A percentile compares a stretch with the other conserved stretches of the same genome.
Evolutionary conservation across 2,329 filamentous ascomycete species (phyloP).

Genomic region (Helotiales sp.): DNA sequence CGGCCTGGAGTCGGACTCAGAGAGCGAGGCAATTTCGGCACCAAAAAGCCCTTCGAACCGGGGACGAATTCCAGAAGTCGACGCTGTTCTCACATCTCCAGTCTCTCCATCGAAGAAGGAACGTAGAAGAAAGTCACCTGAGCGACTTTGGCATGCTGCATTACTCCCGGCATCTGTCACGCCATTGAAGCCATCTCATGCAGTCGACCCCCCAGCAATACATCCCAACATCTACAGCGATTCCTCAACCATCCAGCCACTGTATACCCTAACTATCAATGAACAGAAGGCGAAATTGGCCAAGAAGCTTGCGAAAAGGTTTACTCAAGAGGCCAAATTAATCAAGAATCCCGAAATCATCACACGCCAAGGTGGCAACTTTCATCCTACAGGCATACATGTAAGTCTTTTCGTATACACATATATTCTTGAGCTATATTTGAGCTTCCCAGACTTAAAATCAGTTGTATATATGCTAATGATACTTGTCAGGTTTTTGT

Average conservation of each 20-base stretch:
- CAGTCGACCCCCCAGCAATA: slow-evolving; percentile 1
- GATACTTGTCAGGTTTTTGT: slow-evolving; percentile 63
- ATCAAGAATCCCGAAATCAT: neutral
- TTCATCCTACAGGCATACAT: slow-evolving; percentile 20
- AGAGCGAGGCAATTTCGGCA: slow-evolving; percentile 21
- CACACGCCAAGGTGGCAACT: slow-evolving; percentile 4
- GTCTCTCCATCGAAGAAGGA: neutral
- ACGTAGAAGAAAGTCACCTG: neutral
- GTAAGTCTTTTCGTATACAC: slow-evolving; percentile 4
- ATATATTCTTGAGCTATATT: neutral
- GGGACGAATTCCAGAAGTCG: neutral
- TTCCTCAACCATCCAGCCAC: slow-evolving; percentile 19
- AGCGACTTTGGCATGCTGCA: neutral
- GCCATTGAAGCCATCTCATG: neutral
- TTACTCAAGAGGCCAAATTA: slow-evolving; percentile 5
- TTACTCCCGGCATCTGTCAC: slow-evolving; percentile 4
- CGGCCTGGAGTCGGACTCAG: slow-evolving; percentile 38
- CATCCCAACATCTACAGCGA: slow-evolving; percentile 7
- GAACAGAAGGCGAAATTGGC: slow-evolving; percentile 27
- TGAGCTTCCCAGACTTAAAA: neutral
- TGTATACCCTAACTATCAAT: slow-evolving; percentile 21
- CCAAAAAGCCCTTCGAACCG: neutral
- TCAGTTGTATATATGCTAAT: neutral
- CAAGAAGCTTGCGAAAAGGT: slow-evolving; percentile 23
- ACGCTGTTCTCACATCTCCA: neutral